Base-by-base conservation (phyloP, 2,329 filamentous ascomycete genomes). In the Aspergillus nomiae region DNA sequence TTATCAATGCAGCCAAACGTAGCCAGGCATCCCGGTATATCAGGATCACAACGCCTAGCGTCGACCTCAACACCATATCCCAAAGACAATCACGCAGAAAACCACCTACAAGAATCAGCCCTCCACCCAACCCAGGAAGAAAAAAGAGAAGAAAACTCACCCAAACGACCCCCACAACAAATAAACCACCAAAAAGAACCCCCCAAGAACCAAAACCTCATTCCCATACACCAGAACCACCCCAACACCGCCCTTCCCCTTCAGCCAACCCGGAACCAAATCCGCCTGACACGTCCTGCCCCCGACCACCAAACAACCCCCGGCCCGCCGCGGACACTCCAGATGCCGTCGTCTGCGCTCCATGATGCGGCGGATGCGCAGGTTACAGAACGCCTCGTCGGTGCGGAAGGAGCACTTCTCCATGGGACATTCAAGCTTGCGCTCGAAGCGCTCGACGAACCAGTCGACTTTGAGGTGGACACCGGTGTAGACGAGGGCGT, bases 361-460 rank as follows among this genome's bases (percentile, higher is more conserved):
- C 77, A 81, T 81, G n/a, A 81, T 80, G 4, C 65, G 65, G 8
- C 74, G 71, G 30, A 81, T 76, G n/a, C 76, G 71, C n/a, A 63
- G 65, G 46, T 76, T 78, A 61, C 79, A 81, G 60, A 81, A 81
- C 0, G 72, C 66, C 53, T 77, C 77, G 63, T 81, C 79, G 5
- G 78, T 81, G 9, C 75, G 73, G 51, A 81, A 76, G 2, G 74
- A 77, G 58, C 78, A 81, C 59, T 76, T 77, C 63, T 76, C 76
- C 73, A 86, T 87, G 5, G 89, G 90, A 68, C 88, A 90, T 67
- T 90, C 86, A 10, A 92, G 83, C 62, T 89, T 87, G 41, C 88
- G 80, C 53, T 80, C 83, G 21, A 87, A 83, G 14, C 89, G 84
- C 68, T 89, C 83, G 63, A 91, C 81, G 5, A 92, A 81, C 90